Evolutionary conservation across 805 yeast species (phyloP), one percentile per base, ranked within the genome.

Genomic region (Nakazawaea ernobii): DNA sequence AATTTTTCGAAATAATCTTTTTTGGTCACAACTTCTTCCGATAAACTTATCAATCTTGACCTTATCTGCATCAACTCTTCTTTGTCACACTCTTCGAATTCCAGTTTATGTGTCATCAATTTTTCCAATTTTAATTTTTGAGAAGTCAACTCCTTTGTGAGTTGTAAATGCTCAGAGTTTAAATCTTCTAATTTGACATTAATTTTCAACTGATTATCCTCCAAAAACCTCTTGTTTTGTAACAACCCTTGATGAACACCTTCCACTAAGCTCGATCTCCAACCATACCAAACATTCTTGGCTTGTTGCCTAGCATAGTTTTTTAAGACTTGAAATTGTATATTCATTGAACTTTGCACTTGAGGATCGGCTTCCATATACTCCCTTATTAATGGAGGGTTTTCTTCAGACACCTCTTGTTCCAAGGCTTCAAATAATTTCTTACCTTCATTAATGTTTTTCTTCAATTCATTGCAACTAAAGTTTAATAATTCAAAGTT

Each of bases 251-350:
- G 59, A 30, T 72, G 55, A 13, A 81, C 63, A 36, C 77, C 80
- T 24, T 67, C 64, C 6, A 75, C 56, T 41, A 80, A 69, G 51
- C 77, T 77, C 10, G 67, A 58, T 50, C 86, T 64, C 89, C 88
- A 82, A 43, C 72, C 74, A 53, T 76, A 77, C 86, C 87, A 82
- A 0, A 74, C 74, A 35, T 70, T 71, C 49, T 67, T 70, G 0
- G 86, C 78, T 55, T 76, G 77, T 29, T 71, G 66, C 29, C 79
- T 67, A 0, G 86, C 69, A 49, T 63, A 74, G 29, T 70, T 74
- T 55, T 79, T 78, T 38, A 81, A 63, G 10, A 73, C 49, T 49
- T 70, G 73, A 42, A 81, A 68, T 50, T 76, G 75, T n/a, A 71
- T 61, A 33, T 69, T 70, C 70, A 79, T 68, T 1, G 59, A 54